A percentile compares a stretch with the other conserved stretches of the same genome.
phyloP scores from a whole-genome alignment of 2,329 filamentous ascomycete genomes.

The Xylariomycetidae sp. region DNA sequence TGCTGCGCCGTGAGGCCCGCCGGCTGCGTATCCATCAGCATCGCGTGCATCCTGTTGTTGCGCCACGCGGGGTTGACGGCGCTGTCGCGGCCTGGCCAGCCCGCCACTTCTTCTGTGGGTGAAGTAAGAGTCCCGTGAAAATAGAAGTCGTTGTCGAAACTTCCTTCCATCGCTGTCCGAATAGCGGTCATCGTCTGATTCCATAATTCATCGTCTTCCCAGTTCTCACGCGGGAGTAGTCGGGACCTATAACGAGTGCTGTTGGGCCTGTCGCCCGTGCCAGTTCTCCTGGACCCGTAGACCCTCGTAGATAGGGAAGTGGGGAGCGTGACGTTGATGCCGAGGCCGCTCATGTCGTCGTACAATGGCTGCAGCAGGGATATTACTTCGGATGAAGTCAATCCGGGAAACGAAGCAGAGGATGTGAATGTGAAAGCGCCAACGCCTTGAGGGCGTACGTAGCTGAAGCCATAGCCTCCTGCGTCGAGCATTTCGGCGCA shows the following conservation, averaged over 20 bases:
- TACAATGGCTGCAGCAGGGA: constrained; percentile 30
- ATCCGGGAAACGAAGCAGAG: constrained; percentile 28
- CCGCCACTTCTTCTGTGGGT: constrained; percentile 24
- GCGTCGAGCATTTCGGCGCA: constrained; percentile 29
- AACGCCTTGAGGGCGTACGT: constrained; percentile 24
- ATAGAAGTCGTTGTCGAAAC: constrained; percentile 30
- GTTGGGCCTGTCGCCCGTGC: constrained; percentile 21
- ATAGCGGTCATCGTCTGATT: constrained; percentile 25
- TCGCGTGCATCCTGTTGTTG: constrained; percentile 28
- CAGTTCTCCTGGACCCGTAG: constrained; percentile 23
- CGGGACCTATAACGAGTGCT: constrained; percentile 29
- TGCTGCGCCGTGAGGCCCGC: constrained; percentile 16
- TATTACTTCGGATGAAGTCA: constrained; percentile 14
- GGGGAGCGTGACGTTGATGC: constrained; percentile 25
- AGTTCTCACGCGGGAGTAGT: constrained; percentile 26
- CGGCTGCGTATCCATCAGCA: constrained; percentile 24
- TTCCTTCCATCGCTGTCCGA: constrained; percentile 24
- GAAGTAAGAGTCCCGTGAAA: constrained; percentile 29
- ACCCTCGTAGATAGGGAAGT: constrained; percentile 16
- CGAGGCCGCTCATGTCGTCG: constrained; percentile 25
- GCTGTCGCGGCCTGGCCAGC: constrained; percentile 25
- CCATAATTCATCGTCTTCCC: constrained; percentile 23
- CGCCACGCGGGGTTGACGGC: constrained; percentile 42
- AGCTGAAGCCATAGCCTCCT: constrained; percentile 32
- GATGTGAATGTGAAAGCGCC: constrained; percentile 27